Evolutionary conservation across 306 rosid species (phyloP).

Genomic region (Glycine tomentella): DNA sequence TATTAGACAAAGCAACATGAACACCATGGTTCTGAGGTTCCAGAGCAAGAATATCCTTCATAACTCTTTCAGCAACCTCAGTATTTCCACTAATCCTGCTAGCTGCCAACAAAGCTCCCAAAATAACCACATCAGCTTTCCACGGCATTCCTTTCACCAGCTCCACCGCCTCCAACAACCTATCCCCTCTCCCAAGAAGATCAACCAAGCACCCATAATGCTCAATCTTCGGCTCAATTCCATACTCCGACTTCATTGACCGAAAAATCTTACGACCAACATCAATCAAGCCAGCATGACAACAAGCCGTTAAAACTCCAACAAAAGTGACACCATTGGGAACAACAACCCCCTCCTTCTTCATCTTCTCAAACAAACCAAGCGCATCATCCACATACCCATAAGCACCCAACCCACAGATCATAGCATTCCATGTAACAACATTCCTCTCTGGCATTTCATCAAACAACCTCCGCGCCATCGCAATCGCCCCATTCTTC

Average conservation of each 20-base stretch:
- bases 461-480: constrained; percentile 50
- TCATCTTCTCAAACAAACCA: constrained; percentile 48
- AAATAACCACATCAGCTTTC: constrained; percentile 59
- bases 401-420: constrained; percentile 55
- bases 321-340: constrained; percentile 58
- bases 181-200: constrained; percentile 57
- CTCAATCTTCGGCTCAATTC: constrained; percentile 59
- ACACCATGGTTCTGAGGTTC: constrained; percentile 61
- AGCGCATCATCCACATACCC: constrained; percentile 55
- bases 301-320: constrained; percentile 60
- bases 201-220: constrained; percentile 66
- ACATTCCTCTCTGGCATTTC: constrained; percentile 54
- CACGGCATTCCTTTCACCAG: constrained; percentile 52
- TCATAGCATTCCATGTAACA: constrained; percentile 65
- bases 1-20: constrained; percentile 61
- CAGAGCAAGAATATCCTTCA: constrained; percentile 53
- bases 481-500: constrained; percentile 51
- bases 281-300: constrained; percentile 60
- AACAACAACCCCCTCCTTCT: constrained; percentile 43
- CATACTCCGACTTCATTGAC: constrained; percentile 51
- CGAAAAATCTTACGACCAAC: constrained; percentile 47
- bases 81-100: constrained; percentile 54
- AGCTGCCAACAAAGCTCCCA: constrained; percentile 61
- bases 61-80: constrained; percentile 56
- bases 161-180: constrained; percentile 56